Evolutionary conservation across 495 filamentous ascomycete species (phyloP).

Genomic region (Durotheca rogersii): DNA sequence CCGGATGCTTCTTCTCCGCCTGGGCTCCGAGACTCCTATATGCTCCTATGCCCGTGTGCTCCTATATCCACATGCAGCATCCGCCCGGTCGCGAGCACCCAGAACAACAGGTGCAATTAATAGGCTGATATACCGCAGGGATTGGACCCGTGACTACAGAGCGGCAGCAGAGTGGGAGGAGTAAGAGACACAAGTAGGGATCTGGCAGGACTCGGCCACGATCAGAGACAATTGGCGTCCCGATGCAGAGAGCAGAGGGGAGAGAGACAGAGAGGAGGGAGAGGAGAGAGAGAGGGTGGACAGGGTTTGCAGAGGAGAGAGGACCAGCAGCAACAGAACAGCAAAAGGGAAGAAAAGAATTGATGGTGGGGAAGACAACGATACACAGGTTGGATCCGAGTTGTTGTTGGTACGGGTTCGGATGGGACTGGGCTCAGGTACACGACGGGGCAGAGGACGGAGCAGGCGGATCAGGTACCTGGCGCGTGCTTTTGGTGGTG

Average conservation of each 20-base stretch:
- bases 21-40: no score
- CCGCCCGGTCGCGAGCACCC: no score
- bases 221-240: background rate
- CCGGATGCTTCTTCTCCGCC: constrained; percentile 1
- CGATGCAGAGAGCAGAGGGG: background rate
- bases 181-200: background rate
- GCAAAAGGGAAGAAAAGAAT: constrained; percentile 8
- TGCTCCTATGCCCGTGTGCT: no score
- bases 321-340: background rate
- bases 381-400: background rate
- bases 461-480: no score
- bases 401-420: background rate
- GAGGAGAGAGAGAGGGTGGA: no score
- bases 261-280: no score
- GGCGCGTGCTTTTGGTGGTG: no score
- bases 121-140: background rate
- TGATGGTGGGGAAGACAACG: background rate
- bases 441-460: no score
- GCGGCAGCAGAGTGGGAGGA: background rate
- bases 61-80: constrained; percentile 3
- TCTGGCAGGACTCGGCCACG: background rate
- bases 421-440: no score
- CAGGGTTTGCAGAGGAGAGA: background rate
- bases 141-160: background rate
- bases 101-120: no score